Conservation (phyloP, 108 stramenopile genomes). For the Nitzschia inconspicua region DNA sequence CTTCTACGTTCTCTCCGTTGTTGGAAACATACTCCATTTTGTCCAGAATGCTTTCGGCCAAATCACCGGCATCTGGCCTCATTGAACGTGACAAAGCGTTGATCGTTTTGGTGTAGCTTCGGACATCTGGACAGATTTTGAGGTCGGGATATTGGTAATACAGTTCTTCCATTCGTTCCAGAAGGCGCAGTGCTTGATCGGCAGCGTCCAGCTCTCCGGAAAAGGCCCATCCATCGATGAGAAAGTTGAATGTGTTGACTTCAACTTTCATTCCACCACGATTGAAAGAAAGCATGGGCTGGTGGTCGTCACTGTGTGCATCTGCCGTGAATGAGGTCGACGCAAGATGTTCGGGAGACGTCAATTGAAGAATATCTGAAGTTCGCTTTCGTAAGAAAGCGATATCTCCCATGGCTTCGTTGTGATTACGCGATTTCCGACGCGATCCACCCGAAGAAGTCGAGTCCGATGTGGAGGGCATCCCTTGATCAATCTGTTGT, state of each 20-base stretch:
- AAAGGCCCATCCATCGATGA: conserved; percentile 67
- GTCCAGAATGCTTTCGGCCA: conserved; percentile 45
- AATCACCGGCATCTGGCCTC: conserved; percentile 38
- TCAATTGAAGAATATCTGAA: conserved; percentile 29
- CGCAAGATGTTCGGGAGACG: neutral
- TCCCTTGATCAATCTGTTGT: no score
- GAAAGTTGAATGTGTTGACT: conserved; percentile 59
- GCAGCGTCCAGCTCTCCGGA: conserved; percentile 48
- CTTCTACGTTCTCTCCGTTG: conserved; percentile 21
- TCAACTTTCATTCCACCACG: conserved; percentile 51
- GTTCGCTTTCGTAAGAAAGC: conserved; percentile 61
- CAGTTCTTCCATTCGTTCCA: conserved; percentile 60
- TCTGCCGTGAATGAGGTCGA: no score
- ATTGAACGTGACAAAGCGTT: conserved; percentile 57
- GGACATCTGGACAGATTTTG: conserved; percentile 45
- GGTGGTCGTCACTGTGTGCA: neutral
- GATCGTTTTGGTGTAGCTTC: conserved; percentile 69
- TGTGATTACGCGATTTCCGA: conserved; percentile 22
- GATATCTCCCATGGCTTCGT: conserved; percentile 51
- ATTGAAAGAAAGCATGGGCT: neutral
- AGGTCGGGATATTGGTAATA: neutral
- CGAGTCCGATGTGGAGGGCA: no score
- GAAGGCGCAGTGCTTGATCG: conserved; percentile 39
- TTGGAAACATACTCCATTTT: conserved; percentile 39
- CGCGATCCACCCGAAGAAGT: no score